Conservation (phyloP, 805 yeast species). For the Nakazawaea ernobii region DNA sequence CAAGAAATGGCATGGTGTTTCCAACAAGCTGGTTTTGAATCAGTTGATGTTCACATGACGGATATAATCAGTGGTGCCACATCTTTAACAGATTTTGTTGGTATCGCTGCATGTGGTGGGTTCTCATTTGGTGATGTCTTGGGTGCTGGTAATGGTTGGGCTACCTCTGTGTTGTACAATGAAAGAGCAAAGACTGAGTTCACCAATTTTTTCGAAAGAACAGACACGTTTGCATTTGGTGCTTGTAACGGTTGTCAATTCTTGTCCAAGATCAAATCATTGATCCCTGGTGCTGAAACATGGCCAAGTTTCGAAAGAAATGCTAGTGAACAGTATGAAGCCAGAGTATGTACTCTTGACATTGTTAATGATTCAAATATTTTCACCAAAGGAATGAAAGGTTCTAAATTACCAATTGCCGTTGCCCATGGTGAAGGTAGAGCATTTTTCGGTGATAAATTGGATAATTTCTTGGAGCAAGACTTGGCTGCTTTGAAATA, state of each 20-base stretch:
- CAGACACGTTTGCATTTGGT: slow-evolving; percentile 94
- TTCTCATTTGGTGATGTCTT: slow-evolving; percentile 98
- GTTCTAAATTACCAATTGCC: slow-evolving; percentile 92
- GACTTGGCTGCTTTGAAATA: slow-evolving; percentile 67
- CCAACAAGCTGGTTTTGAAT: slow-evolving; percentile 88
- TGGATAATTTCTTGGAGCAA: slow-evolving; percentile 41
- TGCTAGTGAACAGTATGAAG: slow-evolving; percentile 91
- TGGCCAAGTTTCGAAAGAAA: slow-evolving; percentile 97
- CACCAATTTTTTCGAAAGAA: slow-evolving; percentile 74
- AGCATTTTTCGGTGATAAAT: slow-evolving; percentile 56
- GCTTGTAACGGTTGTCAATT: slow-evolving; percentile 99
- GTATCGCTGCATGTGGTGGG: slow-evolving; percentile 98
- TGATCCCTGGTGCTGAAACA: slow-evolving; percentile 89
- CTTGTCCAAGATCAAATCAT: slow-evolving; percentile 73
- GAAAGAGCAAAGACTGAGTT: slow-evolving; percentile 73
- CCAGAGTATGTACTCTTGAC: slow-evolving; percentile 87
- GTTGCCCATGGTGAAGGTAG: slow-evolving; percentile 99
- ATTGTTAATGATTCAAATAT: slow-evolving; percentile 53
- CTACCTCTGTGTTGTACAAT: slow-evolving; percentile 87
- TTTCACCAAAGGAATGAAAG: slow-evolving; percentile 85
- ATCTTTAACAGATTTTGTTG: slow-evolving; percentile 73
- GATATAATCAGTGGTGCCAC: slow-evolving; percentile 76
- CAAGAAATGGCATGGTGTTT: slow-evolving; percentile 98
- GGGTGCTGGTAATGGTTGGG: slow-evolving; percentile 99
- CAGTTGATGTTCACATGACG: slow-evolving; percentile 96